A percentile compares a stretch with the other conserved stretches of the same genome.
Evolutionary conservation across 2,329 filamentous ascomycete genomes (phyloP).

Genomic region (Fusarium proliferatum): DNA sequence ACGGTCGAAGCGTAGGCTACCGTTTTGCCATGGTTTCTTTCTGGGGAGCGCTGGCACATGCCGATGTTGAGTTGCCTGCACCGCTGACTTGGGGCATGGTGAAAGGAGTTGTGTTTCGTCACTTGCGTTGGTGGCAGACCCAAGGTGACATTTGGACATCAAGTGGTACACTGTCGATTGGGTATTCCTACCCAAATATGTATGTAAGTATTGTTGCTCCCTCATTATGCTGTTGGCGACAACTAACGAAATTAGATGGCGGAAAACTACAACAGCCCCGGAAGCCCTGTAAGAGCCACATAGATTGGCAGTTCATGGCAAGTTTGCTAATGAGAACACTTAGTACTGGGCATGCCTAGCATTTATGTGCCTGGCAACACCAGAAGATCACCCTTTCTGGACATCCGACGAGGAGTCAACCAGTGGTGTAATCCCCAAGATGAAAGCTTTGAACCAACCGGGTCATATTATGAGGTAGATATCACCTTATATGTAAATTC

Average conservation of each 20-base stretch:
- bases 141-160: conserved; percentile 80
- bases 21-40: conserved; percentile 89
- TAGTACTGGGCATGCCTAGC: conserved; percentile 84
- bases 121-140: conserved; percentile 83
- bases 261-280: conserved; percentile 86
- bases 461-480: conserved; percentile 74
- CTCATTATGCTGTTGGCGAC: conserved; percentile 12
- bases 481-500: neutral
- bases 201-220: conserved; percentile 58
- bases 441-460: conserved; percentile 73
- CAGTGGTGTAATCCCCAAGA: conserved; percentile 64
- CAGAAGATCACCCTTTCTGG: conserved; percentile 80
- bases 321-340: conserved; percentile 44
- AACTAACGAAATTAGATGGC: conserved; percentile 63
- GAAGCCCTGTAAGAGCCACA: conserved; percentile 61
- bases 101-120: conserved; percentile 78
- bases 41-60: conserved; percentile 82
- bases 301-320: neutral
- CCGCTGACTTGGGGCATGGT: conserved; percentile 83
- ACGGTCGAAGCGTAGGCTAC: conserved; percentile 82
- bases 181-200: conserved; percentile 83
- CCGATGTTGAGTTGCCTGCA: conserved; percentile 76
- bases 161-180: conserved; percentile 79
- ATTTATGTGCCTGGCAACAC: conserved; percentile 78
- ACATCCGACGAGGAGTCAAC: conserved; percentile 72